Percentiles rank a stretch among this genome's conserved stretches.
These are phyloP conservation scores for Gymnopus androsaceus DNA, from an alignment of 1,284 basidiomycete genomes.

Conservation along the genomic window DNA sequence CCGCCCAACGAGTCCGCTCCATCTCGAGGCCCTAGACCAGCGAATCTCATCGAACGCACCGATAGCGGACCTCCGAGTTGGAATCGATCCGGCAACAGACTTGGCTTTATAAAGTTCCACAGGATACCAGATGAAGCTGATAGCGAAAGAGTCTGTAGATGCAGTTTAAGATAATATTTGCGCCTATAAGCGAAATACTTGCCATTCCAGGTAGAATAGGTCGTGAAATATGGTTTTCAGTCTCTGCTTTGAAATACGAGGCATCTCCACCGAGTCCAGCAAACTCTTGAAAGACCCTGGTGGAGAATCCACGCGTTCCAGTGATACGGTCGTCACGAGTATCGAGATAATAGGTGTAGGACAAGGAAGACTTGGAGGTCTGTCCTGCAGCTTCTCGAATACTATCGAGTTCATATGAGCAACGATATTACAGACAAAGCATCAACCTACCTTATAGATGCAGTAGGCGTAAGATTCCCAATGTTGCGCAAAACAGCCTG, in stretches of 20 bases:
- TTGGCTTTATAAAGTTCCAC: conserved; percentile 48
- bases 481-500: conserved; percentile 81
- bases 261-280: conserved; percentile 79
- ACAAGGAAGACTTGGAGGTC: conserved; percentile 82
- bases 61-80: conserved; percentile 94
- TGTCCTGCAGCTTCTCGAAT: conserved; percentile 83
- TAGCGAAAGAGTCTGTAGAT: conserved; percentile 63
- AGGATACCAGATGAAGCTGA: conserved; percentile 66
- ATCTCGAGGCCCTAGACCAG: conserved; percentile 84
- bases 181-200: conserved; percentile 28
- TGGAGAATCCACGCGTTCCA: conserved; percentile 64
- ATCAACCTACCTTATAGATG: conserved; percentile 72
- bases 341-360: conserved; percentile 78
- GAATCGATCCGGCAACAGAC: conserved; percentile 83
- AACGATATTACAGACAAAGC: background rate
- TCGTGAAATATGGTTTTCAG: conserved; percentile 68
- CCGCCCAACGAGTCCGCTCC: conserved; percentile 88
- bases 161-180: background rate
- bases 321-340: conserved; percentile 76
- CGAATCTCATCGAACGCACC: conserved; percentile 83
- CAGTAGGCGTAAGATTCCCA: conserved; percentile 66
- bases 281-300: conserved; percentile 71
- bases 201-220: conserved; percentile 58
- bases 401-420: conserved; percentile 42
- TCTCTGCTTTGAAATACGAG: conserved; percentile 72